Evolutionary conservation across 768 basidiomycete species (phyloP).

Genomic region (Tricholomella constricta): DNA sequence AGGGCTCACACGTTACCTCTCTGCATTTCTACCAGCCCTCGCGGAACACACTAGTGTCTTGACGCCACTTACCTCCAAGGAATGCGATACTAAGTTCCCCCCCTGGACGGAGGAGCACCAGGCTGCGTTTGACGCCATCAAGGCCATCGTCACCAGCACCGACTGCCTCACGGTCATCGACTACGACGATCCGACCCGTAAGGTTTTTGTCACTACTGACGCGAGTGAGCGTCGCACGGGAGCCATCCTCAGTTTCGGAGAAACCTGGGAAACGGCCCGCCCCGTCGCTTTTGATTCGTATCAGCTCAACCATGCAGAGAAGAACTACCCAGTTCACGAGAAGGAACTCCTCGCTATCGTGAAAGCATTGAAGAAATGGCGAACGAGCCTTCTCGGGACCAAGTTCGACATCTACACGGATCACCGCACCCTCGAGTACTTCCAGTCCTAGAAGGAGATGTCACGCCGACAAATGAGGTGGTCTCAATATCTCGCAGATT

Average conservation of each 20-base stretch:
- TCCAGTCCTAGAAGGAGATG: too few relatives aligned
- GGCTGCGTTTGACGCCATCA: too few relatives aligned
- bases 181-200: too few relatives aligned
- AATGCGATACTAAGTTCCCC: conserved; percentile 29
- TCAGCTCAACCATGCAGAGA: conserved; percentile 1
- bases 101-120: conserved; percentile 25
- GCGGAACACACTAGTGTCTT: too few relatives aligned
- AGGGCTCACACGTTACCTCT: conserved; percentile 31
- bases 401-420: conserved; percentile 33
- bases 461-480: too few relatives aligned
- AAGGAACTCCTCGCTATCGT: conserved; percentile 39
- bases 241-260: conserved; percentile 6
- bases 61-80: too few relatives aligned
- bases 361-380: conserved; percentile 28
- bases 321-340: too few relatives aligned
- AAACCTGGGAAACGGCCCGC: background rate
- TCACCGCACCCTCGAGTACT: conserved; percentile 29
- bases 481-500: too few relatives aligned
- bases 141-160: too few relatives aligned
- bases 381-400: conserved; percentile 21
- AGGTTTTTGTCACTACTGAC: conserved; percentile 33
- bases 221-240: conserved; percentile 21
- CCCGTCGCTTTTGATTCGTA: conserved; percentile 7
- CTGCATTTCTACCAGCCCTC: conserved; percentile 1
- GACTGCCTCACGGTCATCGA: conserved; percentile 20